phyloP scores from a whole-genome alignment of 352 stramenopile genomes.

The Achlya hypogyna region DNA sequence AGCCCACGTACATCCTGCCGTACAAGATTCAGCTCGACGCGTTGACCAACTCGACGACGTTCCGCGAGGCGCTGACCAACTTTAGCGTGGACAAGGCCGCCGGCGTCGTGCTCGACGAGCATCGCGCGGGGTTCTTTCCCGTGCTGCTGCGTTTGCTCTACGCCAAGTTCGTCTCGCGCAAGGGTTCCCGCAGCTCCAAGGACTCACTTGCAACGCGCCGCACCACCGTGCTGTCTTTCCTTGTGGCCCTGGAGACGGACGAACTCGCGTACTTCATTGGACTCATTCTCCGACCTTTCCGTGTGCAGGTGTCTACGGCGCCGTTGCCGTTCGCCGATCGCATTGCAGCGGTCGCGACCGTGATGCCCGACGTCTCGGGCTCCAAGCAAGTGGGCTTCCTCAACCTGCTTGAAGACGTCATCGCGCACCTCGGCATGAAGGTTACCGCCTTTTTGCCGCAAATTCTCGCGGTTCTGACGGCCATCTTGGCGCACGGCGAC shows the following conservation, averaged over 20 bases:
- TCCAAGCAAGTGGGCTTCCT: slow-evolving; percentile 79
- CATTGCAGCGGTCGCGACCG: slow-evolving; percentile 4
- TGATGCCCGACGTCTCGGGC: slow-evolving; percentile 25
- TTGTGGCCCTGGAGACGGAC: slow-evolving; percentile 59
- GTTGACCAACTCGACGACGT: slow-evolving; percentile 66
- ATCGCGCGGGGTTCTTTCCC: slow-evolving; percentile 68
- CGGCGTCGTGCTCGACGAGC: slow-evolving; percentile 62
- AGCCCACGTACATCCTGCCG: slow-evolving; percentile 63
- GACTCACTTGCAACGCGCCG: slow-evolving; percentile 81
- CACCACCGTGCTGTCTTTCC: slow-evolving; percentile 82
- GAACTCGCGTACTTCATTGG: slow-evolving; percentile 84
- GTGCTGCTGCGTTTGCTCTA: slow-evolving; percentile 86
- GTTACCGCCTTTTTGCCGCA: slow-evolving; percentile 67
- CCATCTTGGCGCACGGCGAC: slow-evolving; percentile 54
- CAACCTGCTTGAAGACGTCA: slow-evolving; percentile 82
- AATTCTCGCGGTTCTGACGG: slow-evolving; percentile 65
- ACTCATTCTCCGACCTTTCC: slow-evolving; percentile 83
- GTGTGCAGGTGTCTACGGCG: slow-evolving; percentile 34
- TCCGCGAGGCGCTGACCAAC: slow-evolving; percentile 85
- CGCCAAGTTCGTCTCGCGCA: slow-evolving; percentile 85
- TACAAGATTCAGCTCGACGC: slow-evolving; percentile 84
- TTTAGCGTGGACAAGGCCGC: slow-evolving; percentile 76
- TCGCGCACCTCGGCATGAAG: slow-evolving; percentile 79
- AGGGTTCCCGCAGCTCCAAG: slow-evolving; percentile 57
- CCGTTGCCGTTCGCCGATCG: slow-evolving; percentile 15